Percentiles rank a stretch among this genome's conserved stretches.
These are phyloP conservation scores for Spongospora subterranea DNA, from an alignment of 208 protist species.

Conservation along the genomic window DNA sequence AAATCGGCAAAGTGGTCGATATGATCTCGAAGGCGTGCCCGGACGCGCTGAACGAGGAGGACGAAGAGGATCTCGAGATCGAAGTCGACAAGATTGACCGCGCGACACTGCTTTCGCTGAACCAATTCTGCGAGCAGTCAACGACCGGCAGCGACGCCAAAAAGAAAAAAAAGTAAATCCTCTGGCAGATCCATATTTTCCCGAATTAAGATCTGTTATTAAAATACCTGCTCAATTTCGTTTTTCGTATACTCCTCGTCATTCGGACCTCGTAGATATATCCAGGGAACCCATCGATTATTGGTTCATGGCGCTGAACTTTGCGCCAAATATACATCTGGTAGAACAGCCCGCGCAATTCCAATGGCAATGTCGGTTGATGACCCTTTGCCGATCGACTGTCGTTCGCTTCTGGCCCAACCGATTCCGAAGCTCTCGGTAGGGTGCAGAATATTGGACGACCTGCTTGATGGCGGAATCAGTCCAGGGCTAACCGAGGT, in stretches of 20 bases:
- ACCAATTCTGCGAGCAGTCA: conserved; percentile 42
- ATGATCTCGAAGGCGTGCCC: conserved; percentile 60
- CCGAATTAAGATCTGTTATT: background rate
- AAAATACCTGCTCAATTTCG: too few species aligned
- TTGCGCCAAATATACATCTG: too few species aligned
- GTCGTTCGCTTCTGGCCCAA: too few species aligned
- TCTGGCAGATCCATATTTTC: background rate
- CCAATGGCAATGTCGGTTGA: too few species aligned
- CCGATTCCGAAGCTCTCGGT: background rate
- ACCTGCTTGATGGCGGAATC: background rate
- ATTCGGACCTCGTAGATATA: too few species aligned
- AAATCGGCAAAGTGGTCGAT: conserved; percentile 59
- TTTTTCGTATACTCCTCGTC: too few species aligned
- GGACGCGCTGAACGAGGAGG: conserved; percentile 60
- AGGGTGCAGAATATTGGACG: background rate
- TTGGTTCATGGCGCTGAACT: too few species aligned
- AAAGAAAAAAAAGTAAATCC: background rate
- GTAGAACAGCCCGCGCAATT: too few species aligned
- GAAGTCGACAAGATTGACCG: conserved; percentile 62
- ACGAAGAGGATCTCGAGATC: conserved; percentile 59
- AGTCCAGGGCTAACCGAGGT: background rate
- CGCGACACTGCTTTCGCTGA: conserved; percentile 30
- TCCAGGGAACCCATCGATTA: too few species aligned
- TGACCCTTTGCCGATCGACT: too few species aligned
- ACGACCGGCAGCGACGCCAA: background rate